Evolutionary conservation across 495 filamentous ascomycete species (phyloP).

Genomic region (Terfezia claveryi): DNA sequence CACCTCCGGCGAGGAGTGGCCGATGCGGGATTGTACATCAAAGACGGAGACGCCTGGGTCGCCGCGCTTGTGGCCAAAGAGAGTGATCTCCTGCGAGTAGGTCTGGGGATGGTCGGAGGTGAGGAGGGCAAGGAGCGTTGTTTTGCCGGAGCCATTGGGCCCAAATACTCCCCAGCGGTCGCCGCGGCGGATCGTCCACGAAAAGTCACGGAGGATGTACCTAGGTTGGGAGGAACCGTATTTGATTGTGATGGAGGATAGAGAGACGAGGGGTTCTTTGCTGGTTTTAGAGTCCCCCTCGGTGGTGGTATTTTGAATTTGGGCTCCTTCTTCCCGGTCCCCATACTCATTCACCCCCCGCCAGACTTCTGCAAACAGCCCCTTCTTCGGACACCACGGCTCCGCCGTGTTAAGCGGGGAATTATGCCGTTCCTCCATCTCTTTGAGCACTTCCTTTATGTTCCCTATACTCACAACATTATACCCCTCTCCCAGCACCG

Average conservation of each 20-base stretch:
- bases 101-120: constrained; percentile 90
- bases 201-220: constrained; percentile 56
- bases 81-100: constrained; percentile 64
- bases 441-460: constrained; percentile 27
- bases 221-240: constrained; percentile 41
- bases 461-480: constrained; percentile 21
- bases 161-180: constrained; percentile 84
- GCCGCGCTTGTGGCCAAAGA: constrained; percentile 65
- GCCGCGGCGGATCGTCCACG: constrained; percentile 64
- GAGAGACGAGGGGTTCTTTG: constrained; percentile 54
- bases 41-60: constrained; percentile 73
- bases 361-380: constrained; percentile 15
- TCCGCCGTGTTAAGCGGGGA: too few species aligned
- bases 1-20: constrained; percentile 82
- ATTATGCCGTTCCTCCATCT: constrained; percentile 26
- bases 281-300: neutral
- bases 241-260: constrained; percentile 56
- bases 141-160: constrained; percentile 78
- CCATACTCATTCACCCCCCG: constrained; percentile 10
- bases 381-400: neutral
- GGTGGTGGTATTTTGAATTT: neutral
- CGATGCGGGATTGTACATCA: constrained; percentile 73
- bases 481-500: constrained; percentile 33
- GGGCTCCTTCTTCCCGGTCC: constrained; percentile 9
- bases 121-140: constrained; percentile 74